These are phyloP conservation scores for Gossypium davidsonii DNA, from an alignment of 441 rosid species.

Conservation along the genomic window DNA sequence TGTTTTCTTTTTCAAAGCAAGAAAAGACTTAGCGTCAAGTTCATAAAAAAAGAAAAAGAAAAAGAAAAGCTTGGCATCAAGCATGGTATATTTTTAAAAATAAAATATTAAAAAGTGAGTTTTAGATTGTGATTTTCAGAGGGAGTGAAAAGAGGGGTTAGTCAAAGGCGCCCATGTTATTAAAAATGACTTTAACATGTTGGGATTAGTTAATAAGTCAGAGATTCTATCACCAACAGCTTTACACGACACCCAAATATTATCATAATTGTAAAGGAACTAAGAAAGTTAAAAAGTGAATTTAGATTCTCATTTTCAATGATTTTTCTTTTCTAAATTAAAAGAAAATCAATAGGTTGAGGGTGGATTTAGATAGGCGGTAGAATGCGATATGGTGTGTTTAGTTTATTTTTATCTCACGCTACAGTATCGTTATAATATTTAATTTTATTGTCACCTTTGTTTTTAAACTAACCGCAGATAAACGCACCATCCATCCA, in stretches of 20 bases:
- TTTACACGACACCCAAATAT: background rate
- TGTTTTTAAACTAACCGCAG: too few species aligned
- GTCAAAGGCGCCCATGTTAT: background rate
- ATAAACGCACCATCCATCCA: too few species aligned
- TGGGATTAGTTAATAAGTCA: background rate
- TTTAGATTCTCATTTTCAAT: too few species aligned
- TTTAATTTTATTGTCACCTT: rapidly evolving
- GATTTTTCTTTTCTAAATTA: too few species aligned
- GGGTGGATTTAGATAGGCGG: rapidly evolving
- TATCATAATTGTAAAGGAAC: background rate
- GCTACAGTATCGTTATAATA: too few species aligned
- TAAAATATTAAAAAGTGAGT: background rate
- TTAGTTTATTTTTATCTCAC: too few species aligned
- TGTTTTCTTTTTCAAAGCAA: background rate
- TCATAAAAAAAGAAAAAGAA: background rate
- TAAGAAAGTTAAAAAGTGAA: too few species aligned
- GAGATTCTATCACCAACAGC: background rate
- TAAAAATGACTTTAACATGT: background rate
- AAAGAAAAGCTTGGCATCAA: background rate
- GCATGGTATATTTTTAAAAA: background rate
- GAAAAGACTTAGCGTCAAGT: background rate
- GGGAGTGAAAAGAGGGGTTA: background rate
- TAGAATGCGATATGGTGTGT: too few species aligned
- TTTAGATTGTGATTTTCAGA: background rate
- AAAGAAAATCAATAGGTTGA: too few species aligned